Percentiles rank a stretch among this genome's conserved stretches.
phyloP scores from a whole-genome alignment of 2,329 filamentous ascomycete genomes.

The Cordyceps farinosa region DNA sequence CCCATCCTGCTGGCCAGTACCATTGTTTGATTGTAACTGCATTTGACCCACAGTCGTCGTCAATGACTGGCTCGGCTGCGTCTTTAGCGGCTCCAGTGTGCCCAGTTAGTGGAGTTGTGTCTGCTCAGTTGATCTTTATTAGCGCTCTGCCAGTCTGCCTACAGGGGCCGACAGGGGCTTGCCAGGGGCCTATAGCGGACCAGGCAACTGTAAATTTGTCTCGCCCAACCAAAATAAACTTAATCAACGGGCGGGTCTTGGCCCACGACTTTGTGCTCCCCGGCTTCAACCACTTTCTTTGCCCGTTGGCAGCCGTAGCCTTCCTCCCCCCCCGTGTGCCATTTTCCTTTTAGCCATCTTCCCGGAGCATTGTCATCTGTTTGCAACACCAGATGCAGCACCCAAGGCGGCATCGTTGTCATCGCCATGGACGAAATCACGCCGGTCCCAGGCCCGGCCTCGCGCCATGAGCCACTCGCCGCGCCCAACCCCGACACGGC shows the following conservation, averaged over 20 bases:
- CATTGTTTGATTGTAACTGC: too few relatives aligned
- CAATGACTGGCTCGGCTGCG: background rate
- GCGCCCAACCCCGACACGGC: background rate
- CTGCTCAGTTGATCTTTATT: background rate
- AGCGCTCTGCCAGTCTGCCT: too few relatives aligned
- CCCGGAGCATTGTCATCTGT: background rate
- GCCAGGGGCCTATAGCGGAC: background rate
- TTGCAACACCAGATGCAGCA: slow-evolving; percentile 19
- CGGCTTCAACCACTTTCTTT: background rate
- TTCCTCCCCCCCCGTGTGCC: background rate
- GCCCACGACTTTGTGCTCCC: background rate
- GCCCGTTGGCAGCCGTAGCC: background rate
- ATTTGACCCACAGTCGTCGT: background rate
- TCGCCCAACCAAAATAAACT: background rate
- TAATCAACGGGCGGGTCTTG: background rate
- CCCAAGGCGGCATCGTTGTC: slow-evolving; percentile 17
- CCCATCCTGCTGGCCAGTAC: background rate
- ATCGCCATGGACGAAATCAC: slow-evolving; percentile 32
- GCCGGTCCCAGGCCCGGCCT: slow-evolving; percentile 18
- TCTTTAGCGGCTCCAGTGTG: background rate
- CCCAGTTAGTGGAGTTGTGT: background rate
- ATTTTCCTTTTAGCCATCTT: background rate
- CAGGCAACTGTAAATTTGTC: background rate
- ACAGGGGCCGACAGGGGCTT: background rate
- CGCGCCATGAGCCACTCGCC: slow-evolving; percentile 10